Percentiles rank a stretch among this genome's conserved stretches.
phyloP scores from a whole-genome alignment of 1,284 basidiomycete species.

The Rugosomyces carneus region DNA sequence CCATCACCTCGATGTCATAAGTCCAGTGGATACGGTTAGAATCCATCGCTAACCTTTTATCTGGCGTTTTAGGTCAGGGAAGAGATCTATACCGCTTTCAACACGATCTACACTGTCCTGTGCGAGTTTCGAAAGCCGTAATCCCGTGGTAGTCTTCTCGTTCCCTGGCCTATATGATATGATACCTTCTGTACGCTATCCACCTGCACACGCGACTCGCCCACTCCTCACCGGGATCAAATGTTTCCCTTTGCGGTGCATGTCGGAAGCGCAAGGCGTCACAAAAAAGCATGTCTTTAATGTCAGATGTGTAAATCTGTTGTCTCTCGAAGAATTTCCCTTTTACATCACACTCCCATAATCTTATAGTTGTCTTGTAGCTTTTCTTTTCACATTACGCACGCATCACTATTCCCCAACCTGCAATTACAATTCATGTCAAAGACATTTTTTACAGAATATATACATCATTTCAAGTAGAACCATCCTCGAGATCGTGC shows the following conservation, averaged over 20 bases:
- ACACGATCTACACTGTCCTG: slow-evolving; percentile 95
- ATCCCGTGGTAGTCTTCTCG: slow-evolving; percentile 13
- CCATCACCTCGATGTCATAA: too few species aligned
- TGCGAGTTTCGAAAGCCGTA: slow-evolving; percentile 85
- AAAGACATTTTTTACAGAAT: slow-evolving; percentile 15
- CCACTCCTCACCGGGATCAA: too few species aligned
- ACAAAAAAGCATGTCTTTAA: too few species aligned
- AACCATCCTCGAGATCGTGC: slow-evolving; percentile 16
- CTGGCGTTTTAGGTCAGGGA: slow-evolving; percentile 75
- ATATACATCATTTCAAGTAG: too few species aligned
- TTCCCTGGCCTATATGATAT: too few species aligned
- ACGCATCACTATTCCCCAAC: slow-evolving; percentile 27
- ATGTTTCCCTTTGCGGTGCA: too few species aligned
- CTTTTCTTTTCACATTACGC: slow-evolving; percentile 19
- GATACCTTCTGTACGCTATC: background rate
- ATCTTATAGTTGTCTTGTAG: slow-evolving; percentile 23
- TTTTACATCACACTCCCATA: slow-evolving; percentile 23
- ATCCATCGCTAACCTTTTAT: too few species aligned
- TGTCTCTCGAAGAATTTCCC: too few species aligned
- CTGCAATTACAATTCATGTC: slow-evolving; percentile 20
- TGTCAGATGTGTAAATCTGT: too few species aligned
- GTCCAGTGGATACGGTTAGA: too few species aligned
- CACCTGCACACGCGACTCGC: slow-evolving; percentile 18
- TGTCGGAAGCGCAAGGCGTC: too few species aligned
- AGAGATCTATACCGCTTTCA: slow-evolving; percentile 99